Conservation (phyloP, 352 stramenopile genomes). For the Plasmopara halstedii region DNA sequence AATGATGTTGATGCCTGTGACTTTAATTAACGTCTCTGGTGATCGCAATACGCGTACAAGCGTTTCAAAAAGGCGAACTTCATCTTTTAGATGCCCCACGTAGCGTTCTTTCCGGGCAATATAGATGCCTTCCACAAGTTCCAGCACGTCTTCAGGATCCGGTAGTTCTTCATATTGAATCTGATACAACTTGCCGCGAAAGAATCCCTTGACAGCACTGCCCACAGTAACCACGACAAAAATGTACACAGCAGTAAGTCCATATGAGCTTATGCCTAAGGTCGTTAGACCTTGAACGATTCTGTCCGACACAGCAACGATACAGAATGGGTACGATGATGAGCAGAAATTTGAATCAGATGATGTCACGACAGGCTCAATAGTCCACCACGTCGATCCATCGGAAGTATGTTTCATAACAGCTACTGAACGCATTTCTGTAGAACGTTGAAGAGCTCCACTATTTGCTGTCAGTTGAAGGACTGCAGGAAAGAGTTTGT, state of each 20-base stretch:
- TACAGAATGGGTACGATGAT: slow-evolving; percentile 46
- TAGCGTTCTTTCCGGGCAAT: slow-evolving; percentile 78
- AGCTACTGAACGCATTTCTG: slow-evolving; percentile 38
- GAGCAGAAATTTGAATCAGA: slow-evolving; percentile 40
- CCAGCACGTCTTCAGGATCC: slow-evolving; percentile 73
- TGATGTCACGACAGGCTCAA: slow-evolving; percentile 31
- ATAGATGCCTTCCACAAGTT: slow-evolving; percentile 85
- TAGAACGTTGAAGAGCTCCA: slow-evolving; percentile 50
- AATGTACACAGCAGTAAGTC: slow-evolving; percentile 78
- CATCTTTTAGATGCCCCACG: slow-evolving; percentile 81
- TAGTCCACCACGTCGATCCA: slow-evolving; percentile 59
- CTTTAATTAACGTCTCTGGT: slow-evolving; percentile 76
- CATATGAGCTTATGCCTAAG: slow-evolving; percentile 77
- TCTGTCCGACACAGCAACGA: slow-evolving; percentile 81
- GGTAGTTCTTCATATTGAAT: slow-evolving; percentile 81
- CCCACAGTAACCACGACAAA: slow-evolving; percentile 85
- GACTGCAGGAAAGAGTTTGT: slow-evolving; percentile 45
- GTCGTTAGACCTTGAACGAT: slow-evolving; percentile 77
- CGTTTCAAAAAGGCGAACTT: slow-evolving; percentile 85
- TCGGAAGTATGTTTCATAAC: slow-evolving; percentile 52
- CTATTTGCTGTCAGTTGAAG: slow-evolving; percentile 67
- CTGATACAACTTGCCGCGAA: slow-evolving; percentile 69
- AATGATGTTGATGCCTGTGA: slow-evolving; percentile 80
- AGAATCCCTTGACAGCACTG: slow-evolving; percentile 75
- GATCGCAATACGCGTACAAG: slow-evolving; percentile 78